Evolutionary conservation across 2,329 filamentous ascomycete species (phyloP).

Genomic region (Ceratocystis albifundus): DNA sequence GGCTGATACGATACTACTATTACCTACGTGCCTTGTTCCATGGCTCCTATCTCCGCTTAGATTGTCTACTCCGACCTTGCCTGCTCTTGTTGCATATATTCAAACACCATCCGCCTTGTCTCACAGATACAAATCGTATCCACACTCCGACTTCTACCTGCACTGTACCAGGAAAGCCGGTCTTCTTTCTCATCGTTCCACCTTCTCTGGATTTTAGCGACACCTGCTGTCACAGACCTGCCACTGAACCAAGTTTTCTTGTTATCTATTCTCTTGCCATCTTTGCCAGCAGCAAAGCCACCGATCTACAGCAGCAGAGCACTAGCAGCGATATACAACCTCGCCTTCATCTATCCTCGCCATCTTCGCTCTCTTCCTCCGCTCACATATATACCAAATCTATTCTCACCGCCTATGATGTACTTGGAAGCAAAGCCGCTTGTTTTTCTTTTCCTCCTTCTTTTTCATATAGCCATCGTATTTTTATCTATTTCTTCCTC

Average conservation of each 20-base stretch:
- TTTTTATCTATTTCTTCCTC: slow-evolving; percentile 8
- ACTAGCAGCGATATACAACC: neutral
- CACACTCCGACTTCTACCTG: no score
- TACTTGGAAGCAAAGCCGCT: slow-evolving; percentile 10
- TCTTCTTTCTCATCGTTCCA: neutral
- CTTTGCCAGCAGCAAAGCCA: neutral
- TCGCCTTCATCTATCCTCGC: neutral
- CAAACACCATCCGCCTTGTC: no score
- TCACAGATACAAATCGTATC: no score
- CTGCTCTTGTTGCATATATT: no score
- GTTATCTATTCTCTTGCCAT: neutral
- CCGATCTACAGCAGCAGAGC: neutral
- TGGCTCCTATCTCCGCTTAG: no score
- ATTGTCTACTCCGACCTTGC: no score
- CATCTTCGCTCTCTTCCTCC: neutral
- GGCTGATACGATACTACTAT: no score
- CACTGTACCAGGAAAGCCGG: no score
- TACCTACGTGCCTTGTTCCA: no score
- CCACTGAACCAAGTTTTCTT: neutral
- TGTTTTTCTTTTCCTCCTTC: slow-evolving; percentile 7
- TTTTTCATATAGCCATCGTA: neutral
- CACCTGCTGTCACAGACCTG: neutral
- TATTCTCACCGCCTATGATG: slow-evolving; percentile 5
- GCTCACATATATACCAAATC: neutral
- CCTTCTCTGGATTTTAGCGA: neutral